phyloP scores from a whole-genome alignment of 2,329 filamentous ascomycete genomes.

The Trichoderma hamatum region DNA sequence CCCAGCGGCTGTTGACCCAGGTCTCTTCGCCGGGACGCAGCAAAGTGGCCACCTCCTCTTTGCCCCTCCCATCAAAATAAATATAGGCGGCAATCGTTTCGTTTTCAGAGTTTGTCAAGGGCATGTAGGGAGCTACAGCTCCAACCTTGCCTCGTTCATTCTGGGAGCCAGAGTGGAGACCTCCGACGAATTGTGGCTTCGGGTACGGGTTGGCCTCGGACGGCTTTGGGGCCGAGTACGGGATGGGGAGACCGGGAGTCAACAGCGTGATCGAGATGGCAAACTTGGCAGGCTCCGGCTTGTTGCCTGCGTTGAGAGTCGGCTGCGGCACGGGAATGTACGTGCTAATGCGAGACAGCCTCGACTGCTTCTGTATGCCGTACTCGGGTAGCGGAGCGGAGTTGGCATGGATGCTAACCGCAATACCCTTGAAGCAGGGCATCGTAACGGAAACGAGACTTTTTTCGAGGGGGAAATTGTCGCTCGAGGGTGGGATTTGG shows the following conservation, averaged over 20 bases:
- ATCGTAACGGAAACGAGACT: slow-evolving; percentile 47
- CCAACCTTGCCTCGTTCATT: slow-evolving; percentile 54
- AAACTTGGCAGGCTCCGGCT: slow-evolving; percentile 92
- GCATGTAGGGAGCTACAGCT: slow-evolving; percentile 81
- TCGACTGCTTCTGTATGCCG: slow-evolving; percentile 91
- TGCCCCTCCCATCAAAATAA: slow-evolving; percentile 93
- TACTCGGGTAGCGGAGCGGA: slow-evolving; percentile 84
- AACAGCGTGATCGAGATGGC: slow-evolving; percentile 97
- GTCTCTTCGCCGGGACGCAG: slow-evolving; percentile 93
- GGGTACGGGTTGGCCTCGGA: slow-evolving; percentile 77
- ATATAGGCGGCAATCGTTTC: slow-evolving; percentile 99
- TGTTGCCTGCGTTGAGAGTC: slow-evolving; percentile 66
- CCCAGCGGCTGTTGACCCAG: slow-evolving; percentile 98
- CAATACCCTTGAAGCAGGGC: slow-evolving; percentile 99
- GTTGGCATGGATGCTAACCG: slow-evolving; percentile 90
- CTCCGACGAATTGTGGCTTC: slow-evolving; percentile 78
- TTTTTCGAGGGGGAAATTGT: background rate
- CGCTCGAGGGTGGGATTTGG: background rate
- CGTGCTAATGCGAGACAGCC: slow-evolving; percentile 88
- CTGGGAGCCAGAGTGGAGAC: slow-evolving; percentile 58
- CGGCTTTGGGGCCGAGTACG: slow-evolving; percentile 87
- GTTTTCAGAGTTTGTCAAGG: slow-evolving; percentile 88
- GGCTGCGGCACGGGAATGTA: slow-evolving; percentile 96
- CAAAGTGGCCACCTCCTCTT: slow-evolving; percentile 95
- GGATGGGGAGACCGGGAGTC: slow-evolving; percentile 83